Conservation (phyloP, 2,329 filamentous ascomycete genomes). For the Aureobasidium mangrovei region DNA sequence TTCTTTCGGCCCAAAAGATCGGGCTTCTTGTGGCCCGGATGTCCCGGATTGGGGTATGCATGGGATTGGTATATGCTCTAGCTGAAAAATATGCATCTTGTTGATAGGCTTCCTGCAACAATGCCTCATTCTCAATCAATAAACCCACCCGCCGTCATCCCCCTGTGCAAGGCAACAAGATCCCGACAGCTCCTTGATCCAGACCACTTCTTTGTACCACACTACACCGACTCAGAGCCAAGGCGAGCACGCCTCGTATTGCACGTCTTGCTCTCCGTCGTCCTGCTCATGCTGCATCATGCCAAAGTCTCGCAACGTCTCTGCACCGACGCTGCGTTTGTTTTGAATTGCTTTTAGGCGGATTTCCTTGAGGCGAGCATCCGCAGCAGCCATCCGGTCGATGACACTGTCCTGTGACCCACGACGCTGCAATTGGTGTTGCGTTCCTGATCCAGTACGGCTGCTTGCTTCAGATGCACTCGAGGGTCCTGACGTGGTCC, state of each 20-base stretch:
- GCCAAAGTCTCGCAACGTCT: conserved; percentile 28
- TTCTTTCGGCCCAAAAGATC: too few species aligned
- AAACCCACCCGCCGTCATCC: not conserved
- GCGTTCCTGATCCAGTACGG: not conserved
- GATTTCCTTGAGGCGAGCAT: conserved; percentile 20
- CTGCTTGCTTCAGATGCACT: conserved; percentile 1
- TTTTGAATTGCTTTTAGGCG: conserved; percentile 29
- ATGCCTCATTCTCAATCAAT: not conserved
- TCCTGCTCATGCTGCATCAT: conserved; percentile 1
- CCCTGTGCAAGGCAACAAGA: not conserved
- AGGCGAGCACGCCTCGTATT: not conserved
- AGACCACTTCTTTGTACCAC: not conserved
- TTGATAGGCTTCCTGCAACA: not conserved
- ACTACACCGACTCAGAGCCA: conserved; percentile 7
- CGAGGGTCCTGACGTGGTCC: not conserved
- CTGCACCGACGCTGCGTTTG: conserved; percentile 33
- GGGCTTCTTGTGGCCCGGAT: too few species aligned
- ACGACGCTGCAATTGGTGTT: conserved; percentile 1
- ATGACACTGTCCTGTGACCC: conserved; percentile 12
- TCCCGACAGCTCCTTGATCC: too few species aligned
- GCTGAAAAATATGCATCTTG: not conserved
- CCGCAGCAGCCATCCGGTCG: conserved; percentile 10
- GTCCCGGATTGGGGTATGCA: not conserved
- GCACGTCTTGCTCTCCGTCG: not conserved
- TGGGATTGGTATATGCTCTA: not conserved